Percentiles rank a stretch among this genome's conserved stretches.
phyloP scores from a whole-genome alignment of 306 rosid species.

The Rubus parviflorus region DNA sequence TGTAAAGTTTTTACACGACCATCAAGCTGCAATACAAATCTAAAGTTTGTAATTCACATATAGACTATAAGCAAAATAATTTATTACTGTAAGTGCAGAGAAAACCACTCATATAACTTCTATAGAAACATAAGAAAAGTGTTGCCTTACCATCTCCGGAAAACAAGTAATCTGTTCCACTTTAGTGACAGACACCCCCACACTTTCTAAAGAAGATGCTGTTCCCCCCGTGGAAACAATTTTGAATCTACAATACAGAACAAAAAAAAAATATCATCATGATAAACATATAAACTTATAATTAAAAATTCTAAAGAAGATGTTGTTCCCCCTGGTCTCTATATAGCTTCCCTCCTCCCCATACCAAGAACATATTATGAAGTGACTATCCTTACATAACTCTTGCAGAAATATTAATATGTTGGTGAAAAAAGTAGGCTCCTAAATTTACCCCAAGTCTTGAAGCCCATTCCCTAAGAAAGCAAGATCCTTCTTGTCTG shows the following conservation, averaged over 20 bases:
- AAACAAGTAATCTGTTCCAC: constrained; percentile 85
- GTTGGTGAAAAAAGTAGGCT: background rate
- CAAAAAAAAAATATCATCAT: background rate
- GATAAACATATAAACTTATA: background rate
- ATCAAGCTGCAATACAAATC: constrained; percentile 63
- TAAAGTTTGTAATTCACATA: constrained; percentile 16
- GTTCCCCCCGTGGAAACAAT: constrained; percentile 99
- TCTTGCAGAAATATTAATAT: background rate
- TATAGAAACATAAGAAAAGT: background rate
- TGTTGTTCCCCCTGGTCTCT: too few relatives aligned
- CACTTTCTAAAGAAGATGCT: constrained; percentile 72
- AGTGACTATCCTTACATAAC: background rate
- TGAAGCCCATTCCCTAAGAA: constrained; percentile 78
- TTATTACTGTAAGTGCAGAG: background rate
- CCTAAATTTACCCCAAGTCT: constrained; percentile 66
- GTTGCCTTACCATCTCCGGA: constrained; percentile 81
- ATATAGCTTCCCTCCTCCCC: background rate
- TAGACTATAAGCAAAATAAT: background rate
- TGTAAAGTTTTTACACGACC: constrained; percentile 96
- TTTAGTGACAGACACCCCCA: constrained; percentile 79
- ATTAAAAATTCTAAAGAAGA: background rate
- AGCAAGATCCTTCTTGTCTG: constrained; percentile 81
- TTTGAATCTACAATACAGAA: constrained; percentile 46
- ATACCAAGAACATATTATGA: background rate
- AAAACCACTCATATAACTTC: background rate